Evolutionary conservation across 1,284 basidiomycete species (phyloP), one percentile per base, ranked within the genome.

Genomic region (Cutaneotrichosporon cyanovorans): DNA sequence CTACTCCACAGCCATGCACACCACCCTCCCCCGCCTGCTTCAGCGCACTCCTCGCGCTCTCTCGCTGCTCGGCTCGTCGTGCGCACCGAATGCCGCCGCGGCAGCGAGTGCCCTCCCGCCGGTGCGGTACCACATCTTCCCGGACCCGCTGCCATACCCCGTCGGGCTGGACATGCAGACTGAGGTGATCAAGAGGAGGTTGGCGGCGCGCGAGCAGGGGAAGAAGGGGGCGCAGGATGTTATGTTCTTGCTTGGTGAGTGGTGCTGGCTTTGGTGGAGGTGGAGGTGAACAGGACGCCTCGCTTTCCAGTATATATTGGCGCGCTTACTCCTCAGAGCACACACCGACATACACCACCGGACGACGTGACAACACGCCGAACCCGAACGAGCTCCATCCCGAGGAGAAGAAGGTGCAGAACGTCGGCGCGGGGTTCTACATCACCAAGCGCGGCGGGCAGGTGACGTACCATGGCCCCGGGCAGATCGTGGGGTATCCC

Each of bases 391-490:
- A 80, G 36, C 72, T 83, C 11, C 74, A 78, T 34, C 72, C 74
- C 33, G 88, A 93, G 62, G 79, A 82, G 31, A 63, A 69, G 32
- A 80, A 86, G 40, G 75, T 95, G 22, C 78, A 75, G 9, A 73
- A 74, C 14, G 76, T 90, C 20, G 90, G 92, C 15, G 92, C 93
- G 0, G 88, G 93, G 62, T 93, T 93, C 65, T 78, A 85, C 33
- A 74, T 80, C 28, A 84, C 91, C 2, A 79, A 82, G 53, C 78
- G 95, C 50, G 93, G 93, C 10, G 93, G 93, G 2, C 84, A 96
- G 69, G 79, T 91, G 46, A 99, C 95, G 2, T 99, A 90, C 69
- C 95, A 99, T 68, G 95, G 95, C 0, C 93, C 93, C 0, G 95
- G 95, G 2, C 95, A 99, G 71, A 76, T 99, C 53, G 87, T 96